These are phyloP conservation scores for Fusarium sulawesiense DNA, from an alignment of 2,329 filamentous ascomycete genomes.

Conservation along the genomic window DNA sequence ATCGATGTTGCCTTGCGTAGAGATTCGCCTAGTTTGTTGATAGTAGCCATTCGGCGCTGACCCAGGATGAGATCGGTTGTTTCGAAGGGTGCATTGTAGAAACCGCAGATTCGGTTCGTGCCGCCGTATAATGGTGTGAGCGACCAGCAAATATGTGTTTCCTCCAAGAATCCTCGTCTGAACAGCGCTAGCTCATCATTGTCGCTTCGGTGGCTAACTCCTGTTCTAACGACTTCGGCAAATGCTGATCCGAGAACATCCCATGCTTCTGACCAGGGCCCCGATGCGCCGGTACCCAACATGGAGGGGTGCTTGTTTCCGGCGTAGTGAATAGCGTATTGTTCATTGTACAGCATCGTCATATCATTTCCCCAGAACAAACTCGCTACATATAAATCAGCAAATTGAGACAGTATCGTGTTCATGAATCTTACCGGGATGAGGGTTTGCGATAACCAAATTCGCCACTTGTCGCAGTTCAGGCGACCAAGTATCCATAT, in stretches of 20 bases:
- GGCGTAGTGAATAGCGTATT: slow-evolving; percentile 65
- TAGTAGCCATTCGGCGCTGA: slow-evolving; percentile 50
- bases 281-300: slow-evolving; percentile 68
- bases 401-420: too few relatives aligned
- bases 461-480: slow-evolving; percentile 58
- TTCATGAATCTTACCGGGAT: slow-evolving; percentile 50
- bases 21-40: slow-evolving; percentile 49
- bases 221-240: slow-evolving; percentile 52
- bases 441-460: slow-evolving; percentile 52
- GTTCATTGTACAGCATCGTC: slow-evolving; percentile 73
- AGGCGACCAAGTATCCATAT: slow-evolving; percentile 57
- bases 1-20: slow-evolving; percentile 49
- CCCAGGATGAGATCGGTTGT: slow-evolving; percentile 51
- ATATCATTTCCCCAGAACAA: slow-evolving; percentile 72
- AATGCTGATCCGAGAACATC: slow-evolving; percentile 49
- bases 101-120: slow-evolving; percentile 51
- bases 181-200: slow-evolving; percentile 50
- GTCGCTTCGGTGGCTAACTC: slow-evolving; percentile 49
- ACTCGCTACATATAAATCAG: too few relatives aligned
- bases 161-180: slow-evolving; percentile 52
- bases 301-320: slow-evolving; percentile 71
- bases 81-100: slow-evolving; percentile 55
- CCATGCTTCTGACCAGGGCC: slow-evolving; percentile 66
- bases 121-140: slow-evolving; percentile 54
- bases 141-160: slow-evolving; percentile 55